Evolutionary conservation across 2,329 filamentous ascomycete genomes (phyloP).

Genomic region (Didymella lethalis): DNA sequence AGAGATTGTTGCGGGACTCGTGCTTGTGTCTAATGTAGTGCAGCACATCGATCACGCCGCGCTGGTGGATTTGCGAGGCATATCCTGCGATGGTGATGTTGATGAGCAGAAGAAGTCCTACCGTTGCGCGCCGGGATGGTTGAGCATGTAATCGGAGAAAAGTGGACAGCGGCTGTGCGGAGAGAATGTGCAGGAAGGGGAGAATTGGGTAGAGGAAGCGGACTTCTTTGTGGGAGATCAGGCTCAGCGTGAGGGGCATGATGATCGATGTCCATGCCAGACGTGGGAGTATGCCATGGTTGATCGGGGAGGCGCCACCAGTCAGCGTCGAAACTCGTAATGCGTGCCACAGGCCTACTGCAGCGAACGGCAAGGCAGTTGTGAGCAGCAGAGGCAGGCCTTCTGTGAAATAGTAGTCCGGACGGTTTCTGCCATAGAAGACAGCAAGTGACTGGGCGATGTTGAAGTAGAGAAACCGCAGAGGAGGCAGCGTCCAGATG

Average conservation of each 20-base stretch:
- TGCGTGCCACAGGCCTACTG: conserved; percentile 67
- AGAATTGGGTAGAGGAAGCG: conserved; percentile 95
- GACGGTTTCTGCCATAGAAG: conserved; percentile 90
- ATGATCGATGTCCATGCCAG: conserved; percentile 59
- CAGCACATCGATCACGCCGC: conserved; percentile 78
- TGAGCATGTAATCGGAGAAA: conserved; percentile 64
- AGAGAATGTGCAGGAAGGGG: conserved; percentile 82
- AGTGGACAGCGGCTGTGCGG: conserved; percentile 69
- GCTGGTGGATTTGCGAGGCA: conserved; percentile 76
- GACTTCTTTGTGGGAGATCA: conserved; percentile 94
- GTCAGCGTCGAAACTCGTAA: conserved; percentile 21
- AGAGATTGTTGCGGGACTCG: conserved; percentile 54
- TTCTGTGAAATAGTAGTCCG: conserved; percentile 93
- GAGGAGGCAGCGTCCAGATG: conserved; percentile 85
- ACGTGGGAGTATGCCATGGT: conserved; percentile 31
- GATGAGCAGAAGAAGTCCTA: conserved; percentile 63
- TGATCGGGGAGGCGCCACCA: not conserved
- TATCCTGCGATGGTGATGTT: conserved; percentile 79
- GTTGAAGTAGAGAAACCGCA: conserved; percentile 91
- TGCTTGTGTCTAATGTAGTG: conserved; percentile 78
- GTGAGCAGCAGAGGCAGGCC: conserved; percentile 87
- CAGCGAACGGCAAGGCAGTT: conserved; percentile 79
- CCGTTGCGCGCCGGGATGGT: conserved; percentile 59
- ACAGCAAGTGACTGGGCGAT: conserved; percentile 84
- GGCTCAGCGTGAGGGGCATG: conserved; percentile 71